Evolutionary conservation across 345 rosid genomes (phyloP).

Genomic region (Microcos paniculata): DNA sequence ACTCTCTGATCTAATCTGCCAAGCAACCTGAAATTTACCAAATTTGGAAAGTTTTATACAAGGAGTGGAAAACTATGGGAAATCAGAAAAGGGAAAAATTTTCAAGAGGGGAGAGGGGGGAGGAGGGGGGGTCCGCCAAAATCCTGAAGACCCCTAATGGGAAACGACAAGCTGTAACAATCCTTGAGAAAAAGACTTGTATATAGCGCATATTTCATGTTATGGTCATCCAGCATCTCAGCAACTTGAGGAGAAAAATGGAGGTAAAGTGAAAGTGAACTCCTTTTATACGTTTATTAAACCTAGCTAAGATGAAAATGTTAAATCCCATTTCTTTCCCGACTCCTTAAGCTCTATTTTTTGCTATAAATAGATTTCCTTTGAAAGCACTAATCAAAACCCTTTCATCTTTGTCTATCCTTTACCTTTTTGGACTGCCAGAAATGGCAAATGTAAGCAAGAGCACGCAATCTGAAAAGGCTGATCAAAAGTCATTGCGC

Average conservation of each 20-base stretch:
- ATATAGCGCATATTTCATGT: neutral
- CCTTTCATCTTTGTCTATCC: neutral
- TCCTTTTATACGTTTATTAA: neutral
- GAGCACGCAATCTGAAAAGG: neutral
- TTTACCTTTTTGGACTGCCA: neutral
- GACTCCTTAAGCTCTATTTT: neutral
- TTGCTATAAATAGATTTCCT: neutral
- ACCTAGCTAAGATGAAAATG: neutral
- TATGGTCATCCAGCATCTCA: conserved; percentile 4
- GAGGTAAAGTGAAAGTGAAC: neutral
- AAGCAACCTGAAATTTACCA: conserved; percentile 23
- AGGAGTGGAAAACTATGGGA: conserved; percentile 17
- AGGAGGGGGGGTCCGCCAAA: conserved; percentile 9
- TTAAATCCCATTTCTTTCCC: neutral
- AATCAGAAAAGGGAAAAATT: neutral
- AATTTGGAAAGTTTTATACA: neutral
- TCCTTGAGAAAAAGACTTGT: conserved; percentile 10
- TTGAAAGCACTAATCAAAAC: neutral
- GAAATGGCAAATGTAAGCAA: neutral
- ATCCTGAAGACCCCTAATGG: conserved; percentile 15
- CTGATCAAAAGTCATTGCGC: neutral
- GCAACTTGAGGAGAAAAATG: conserved; percentile 1
- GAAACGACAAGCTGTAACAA: conserved; percentile 43
- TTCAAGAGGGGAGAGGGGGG: neutral
- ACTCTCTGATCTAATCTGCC: conserved; percentile 22